Evolutionary conservation across 2,329 filamentous ascomycete species (phyloP), one percentile per base, ranked within the genome.

Genomic region (Microcyclosporella mali): DNA sequence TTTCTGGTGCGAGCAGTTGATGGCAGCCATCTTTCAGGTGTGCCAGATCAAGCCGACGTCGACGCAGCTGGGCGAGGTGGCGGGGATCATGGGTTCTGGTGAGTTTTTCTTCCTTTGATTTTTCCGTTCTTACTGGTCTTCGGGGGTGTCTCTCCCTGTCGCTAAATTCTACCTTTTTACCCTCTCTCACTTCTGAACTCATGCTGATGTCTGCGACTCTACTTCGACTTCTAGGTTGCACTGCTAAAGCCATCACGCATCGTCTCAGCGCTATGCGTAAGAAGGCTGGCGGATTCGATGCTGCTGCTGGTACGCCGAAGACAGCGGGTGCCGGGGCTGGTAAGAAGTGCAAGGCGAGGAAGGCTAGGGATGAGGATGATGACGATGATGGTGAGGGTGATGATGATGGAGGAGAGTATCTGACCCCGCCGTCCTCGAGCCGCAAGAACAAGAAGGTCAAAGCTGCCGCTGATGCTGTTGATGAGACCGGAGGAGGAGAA

Each of bases 181-280:
- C 10, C 12, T 28, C 19, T 16, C 15, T 33, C 32, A 25, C 40
- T 35, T 28, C 19, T 10, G 18, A 17, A 17, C 14, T 31, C 21
- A 18, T n/a, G 2, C 17, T 9, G 17, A 28, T 14, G 16, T 9
- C 6, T 35, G 6, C 27, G 27, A 8, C 31, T 15, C 31, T 14
- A 33, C 6, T 33, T 15, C n/a, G 6, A 8, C 31, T 14, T 14
- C 6, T 37, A 61, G 60, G 56, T 12, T 60, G 57, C 46, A 62
- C 58, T 8, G 34, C 59, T 9, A 63, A 62, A 43, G 58, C 60
- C 34, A 47, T 63, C 45, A 53, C 40, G 12, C 59, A 63, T 46
- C 59, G 57, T 33, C 37, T 63, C 30, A 17, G 52, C 3, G 52
- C 56, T 18, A 45, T 61, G 44, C 50, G 50, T 40, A 55, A 44